Evolutionary conservation across 495 filamentous ascomycete species (phyloP), one percentile per base, ranked within the genome.

Genomic region (Podospora pseudopauciseta): DNA sequence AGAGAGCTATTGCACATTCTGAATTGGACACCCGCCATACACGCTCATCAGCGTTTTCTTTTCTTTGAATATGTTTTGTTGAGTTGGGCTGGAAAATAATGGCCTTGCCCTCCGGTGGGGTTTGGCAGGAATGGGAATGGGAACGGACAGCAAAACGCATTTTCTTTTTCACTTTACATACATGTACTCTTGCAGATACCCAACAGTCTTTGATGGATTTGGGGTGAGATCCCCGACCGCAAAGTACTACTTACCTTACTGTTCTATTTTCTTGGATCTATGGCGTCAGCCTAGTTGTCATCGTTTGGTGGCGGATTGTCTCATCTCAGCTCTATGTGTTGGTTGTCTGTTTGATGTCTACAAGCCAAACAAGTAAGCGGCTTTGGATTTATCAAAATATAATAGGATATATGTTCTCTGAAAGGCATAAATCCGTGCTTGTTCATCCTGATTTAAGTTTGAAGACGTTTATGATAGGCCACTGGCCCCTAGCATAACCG

Each of bases 71-170:
- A 23, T 39, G 16, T 63, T 19, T 23, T 9, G 13, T 49, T 16
- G 5, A 9, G 0, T 16, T 49, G 61, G 30, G 30, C 19, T 19
- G 30, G 61, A 11, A 19, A 62, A 9, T 28, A 62, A 62, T 62
- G 39, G 39, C 39, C 7, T 13, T 16, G 7, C 2, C 7, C 39
- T 49, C 39, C 39, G 23, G 23, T 0, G 9, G 15, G 39, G 5
- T 30, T 9, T 26, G 59, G 19, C 18, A 9, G 3, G 55, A 58
- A 58, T 4, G 6, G 11, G 18, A 18, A 26, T 4, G 23, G 32
- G 6, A n/a, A n/a, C 13, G 61, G 32, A 63, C 61, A 63, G 61
- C 61, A 63, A 63, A 63, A 63, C 61, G 61, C 61, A 63, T 63
- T 49, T 23, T 63, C 18, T 18, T 28, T 63, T 63, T 34, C 39